A percentile compares a stretch with the other conserved stretches of the same genome.
These are phyloP conservation scores for Cutaneotrichosporon mucoides DNA, from an alignment of 1,284 basidiomycete genomes.

Conservation along the genomic window DNA sequence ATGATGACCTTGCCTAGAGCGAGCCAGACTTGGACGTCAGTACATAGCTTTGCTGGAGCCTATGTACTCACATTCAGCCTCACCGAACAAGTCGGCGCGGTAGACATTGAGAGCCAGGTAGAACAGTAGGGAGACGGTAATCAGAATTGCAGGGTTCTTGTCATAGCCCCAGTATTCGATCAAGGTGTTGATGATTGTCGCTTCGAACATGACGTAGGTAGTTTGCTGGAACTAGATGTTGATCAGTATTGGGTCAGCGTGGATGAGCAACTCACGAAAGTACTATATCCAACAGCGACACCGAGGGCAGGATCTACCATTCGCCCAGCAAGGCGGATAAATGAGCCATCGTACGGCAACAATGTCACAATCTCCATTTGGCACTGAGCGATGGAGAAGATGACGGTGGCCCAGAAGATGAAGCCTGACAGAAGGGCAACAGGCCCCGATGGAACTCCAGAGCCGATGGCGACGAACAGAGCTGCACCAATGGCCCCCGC, in stretches of 20 bases:
- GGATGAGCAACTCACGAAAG: no score
- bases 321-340: constrained; percentile 9
- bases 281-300: constrained; percentile 13
- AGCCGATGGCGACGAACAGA: neutral
- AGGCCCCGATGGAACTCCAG: neutral
- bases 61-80: constrained; percentile 5
- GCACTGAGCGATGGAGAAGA: neutral
- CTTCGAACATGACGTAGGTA: constrained; percentile 1
- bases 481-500: neutral
- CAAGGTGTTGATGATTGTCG: neutral
- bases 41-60: neutral
- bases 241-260: no score
- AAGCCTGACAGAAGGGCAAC: neutral
- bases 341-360: constrained; percentile 15
- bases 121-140: neutral
- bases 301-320: constrained; percentile 13
- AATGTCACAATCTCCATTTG: constrained; percentile 13
- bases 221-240: neutral
- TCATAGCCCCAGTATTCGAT: constrained; percentile 7
- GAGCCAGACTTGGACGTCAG: constrained; percentile 4
- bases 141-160: constrained; percentile 1
- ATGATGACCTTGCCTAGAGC: constrained; percentile 14
- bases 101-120: constrained; percentile 5
- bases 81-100: constrained; percentile 10
- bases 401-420: neutral